phyloP scores from a whole-genome alignment of 768 basidiomycete species.

The Mrakia gelida region DNA sequence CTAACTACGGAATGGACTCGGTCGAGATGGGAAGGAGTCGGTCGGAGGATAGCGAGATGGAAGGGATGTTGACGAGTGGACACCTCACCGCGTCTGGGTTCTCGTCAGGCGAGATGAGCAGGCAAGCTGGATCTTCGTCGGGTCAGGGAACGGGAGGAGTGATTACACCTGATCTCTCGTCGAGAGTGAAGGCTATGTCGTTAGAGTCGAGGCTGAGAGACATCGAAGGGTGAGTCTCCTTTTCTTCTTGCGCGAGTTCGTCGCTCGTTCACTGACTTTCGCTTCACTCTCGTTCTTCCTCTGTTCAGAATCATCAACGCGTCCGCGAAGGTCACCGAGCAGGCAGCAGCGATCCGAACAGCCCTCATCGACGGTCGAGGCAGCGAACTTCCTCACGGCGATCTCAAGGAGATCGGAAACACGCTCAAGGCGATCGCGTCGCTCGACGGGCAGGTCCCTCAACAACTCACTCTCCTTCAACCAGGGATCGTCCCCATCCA shows the following conservation, averaged over 20 bases:
- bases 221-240: constrained; percentile 23
- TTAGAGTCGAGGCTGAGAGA: constrained; percentile 27
- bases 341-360: constrained; percentile 27
- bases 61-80: neutral
- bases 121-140: neutral
- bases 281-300: neutral
- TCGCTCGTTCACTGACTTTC: neutral
- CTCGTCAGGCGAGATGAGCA: constrained; percentile 1
- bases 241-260: neutral
- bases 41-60: constrained; percentile 18
- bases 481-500: neutral
- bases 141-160: neutral
- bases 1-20: neutral
- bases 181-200: constrained; percentile 30
- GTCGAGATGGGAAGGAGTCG: constrained; percentile 1
- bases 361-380: constrained; percentile 28
- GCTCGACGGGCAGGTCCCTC: constrained; percentile 7
- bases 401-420: constrained; percentile 23
- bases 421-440: constrained; percentile 28
- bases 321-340: constrained; percentile 20
- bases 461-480: constrained; percentile 19
- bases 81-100: neutral
- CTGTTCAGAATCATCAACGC: constrained; percentile 21
- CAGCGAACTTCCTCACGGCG: constrained; percentile 24
- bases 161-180: constrained; percentile 21